phyloP scores from a whole-genome alignment of 768 basidiomycete species.

The Austroboletus festivus region DNA sequence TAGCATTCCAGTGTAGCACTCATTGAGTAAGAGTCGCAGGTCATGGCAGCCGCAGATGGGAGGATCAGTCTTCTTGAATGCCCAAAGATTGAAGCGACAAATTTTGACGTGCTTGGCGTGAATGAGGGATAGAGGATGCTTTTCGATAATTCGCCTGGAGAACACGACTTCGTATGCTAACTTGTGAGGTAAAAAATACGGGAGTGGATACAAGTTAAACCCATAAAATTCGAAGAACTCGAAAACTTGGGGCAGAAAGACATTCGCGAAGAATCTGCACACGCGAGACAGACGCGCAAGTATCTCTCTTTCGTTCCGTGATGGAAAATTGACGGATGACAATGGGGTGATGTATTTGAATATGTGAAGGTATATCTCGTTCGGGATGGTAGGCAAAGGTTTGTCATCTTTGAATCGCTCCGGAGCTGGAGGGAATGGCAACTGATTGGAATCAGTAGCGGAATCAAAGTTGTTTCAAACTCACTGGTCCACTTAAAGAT shows the following conservation, averaged over 20 bases:
- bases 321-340: not conserved
- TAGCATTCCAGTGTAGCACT: constrained; percentile 4
- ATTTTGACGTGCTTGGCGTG: constrained; percentile 31
- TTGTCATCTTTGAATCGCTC: not conserved
- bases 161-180: constrained; percentile 9
- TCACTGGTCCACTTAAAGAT: too few relatives aligned
- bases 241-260: too few relatives aligned
- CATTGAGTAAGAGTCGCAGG: not conserved
- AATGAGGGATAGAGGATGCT: constrained; percentile 26
- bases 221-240: too few relatives aligned
- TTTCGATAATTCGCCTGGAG: constrained; percentile 27
- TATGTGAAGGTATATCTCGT: not conserved
- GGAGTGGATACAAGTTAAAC: too few relatives aligned
- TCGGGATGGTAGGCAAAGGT: not conserved
- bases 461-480: too few relatives aligned
- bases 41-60: constrained; percentile 5
- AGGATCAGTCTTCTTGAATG: too few relatives aligned
- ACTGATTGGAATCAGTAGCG: too few relatives aligned
- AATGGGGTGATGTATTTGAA: not conserved
- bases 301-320: not conserved
- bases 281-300: not conserved
- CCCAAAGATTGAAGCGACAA: constrained; percentile 12
- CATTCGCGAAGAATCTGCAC: not conserved
- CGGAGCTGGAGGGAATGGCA: constrained; percentile 7
- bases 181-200: not conserved